These are phyloP conservation scores for Passiflora organensis DNA, from an alignment of 345 rosid genomes.

Conservation along the genomic window DNA sequence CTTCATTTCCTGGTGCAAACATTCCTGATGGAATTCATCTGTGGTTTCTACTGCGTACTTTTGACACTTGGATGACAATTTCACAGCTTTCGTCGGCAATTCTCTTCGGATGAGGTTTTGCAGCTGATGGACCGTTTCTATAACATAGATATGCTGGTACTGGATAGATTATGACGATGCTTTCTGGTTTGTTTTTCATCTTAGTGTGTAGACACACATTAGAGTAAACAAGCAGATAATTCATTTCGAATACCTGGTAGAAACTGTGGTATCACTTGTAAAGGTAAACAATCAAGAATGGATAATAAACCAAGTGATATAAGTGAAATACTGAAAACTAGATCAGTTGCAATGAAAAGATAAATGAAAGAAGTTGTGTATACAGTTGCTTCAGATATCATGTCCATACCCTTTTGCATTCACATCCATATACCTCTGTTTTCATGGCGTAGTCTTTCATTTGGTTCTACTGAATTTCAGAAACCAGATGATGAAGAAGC, in stretches of 20 bases:
- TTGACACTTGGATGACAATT: slow-evolving; percentile 5
- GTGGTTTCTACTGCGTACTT: slow-evolving; percentile 1
- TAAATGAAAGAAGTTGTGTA: no score
- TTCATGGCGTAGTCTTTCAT: background rate
- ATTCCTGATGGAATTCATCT: slow-evolving; percentile 1
- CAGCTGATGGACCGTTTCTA: slow-evolving; percentile 90
- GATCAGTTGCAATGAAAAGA: no score
- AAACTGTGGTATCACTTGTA: no score
- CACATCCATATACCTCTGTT: background rate
- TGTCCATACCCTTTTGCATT: background rate
- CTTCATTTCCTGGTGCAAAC: background rate
- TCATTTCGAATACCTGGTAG: background rate
- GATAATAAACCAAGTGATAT: no score
- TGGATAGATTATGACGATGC: background rate
- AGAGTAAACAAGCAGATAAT: background rate
- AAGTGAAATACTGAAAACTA: no score
- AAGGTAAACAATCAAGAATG: no score
- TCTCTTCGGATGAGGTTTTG: slow-evolving; percentile 86
- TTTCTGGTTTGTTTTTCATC: background rate
- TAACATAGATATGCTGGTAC: slow-evolving; percentile 92
- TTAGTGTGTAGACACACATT: no score
- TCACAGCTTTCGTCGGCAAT: slow-evolving; percentile 71
- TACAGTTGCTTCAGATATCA: no score
- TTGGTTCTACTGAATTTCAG: slow-evolving; percentile 29
- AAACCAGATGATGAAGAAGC: slow-evolving; percentile 87